Base-by-base conservation (phyloP, 2,329 filamentous ascomycete species). In the Neurospora sp. region DNA sequence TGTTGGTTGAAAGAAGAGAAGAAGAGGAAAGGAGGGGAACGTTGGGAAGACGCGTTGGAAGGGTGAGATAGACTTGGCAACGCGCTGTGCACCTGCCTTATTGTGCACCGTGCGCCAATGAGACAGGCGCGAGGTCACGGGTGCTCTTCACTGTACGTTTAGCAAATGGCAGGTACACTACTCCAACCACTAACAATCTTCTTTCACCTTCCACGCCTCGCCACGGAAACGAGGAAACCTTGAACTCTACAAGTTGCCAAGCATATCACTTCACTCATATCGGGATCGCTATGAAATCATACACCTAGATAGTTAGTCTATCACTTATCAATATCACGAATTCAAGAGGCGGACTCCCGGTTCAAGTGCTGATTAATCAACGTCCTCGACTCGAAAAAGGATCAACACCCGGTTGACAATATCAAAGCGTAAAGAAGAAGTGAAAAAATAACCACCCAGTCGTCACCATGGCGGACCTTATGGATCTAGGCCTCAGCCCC, bases 61-160 rank as follows among this genome's bases (percentile, higher is more conserved):
- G 43, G 62, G 66, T 52, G 46, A n/a, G 19, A 57, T 12, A 17
- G 8, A 36, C 46, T 66, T 62, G 67, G 69, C 11, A 67, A 70
- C 72, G 71, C 71, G 72, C 68, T 68, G 52, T n/a, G 67, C 28
- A 57, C 28, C 5, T n/a, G 46, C 67, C 37, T 19, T 19, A 6
- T 0, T 65, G 46, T 68, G 67, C 43, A 39, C 28, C 67, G 39
- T 57, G 52, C 43, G 65, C 33, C 46, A 6, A 36, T 43, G 19
- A 62, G 41, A 33, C 52, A 36, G 28, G 52, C 70, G 65, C 68
- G 70, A 70, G 62, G 69, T 71, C 70, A 70, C 46, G 65, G 65
- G 67, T n/a, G 43, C 65, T 8, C 36, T 39, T 10, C 28, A 62
- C 52, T 36, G 52, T 36, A 17, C 23, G 12, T 17, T 33, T 52